Evolutionary conservation across 371 early-diverging fungal species (phyloP), one percentile per base, ranked within the genome.

Genomic region (Mortierella sp.): DNA sequence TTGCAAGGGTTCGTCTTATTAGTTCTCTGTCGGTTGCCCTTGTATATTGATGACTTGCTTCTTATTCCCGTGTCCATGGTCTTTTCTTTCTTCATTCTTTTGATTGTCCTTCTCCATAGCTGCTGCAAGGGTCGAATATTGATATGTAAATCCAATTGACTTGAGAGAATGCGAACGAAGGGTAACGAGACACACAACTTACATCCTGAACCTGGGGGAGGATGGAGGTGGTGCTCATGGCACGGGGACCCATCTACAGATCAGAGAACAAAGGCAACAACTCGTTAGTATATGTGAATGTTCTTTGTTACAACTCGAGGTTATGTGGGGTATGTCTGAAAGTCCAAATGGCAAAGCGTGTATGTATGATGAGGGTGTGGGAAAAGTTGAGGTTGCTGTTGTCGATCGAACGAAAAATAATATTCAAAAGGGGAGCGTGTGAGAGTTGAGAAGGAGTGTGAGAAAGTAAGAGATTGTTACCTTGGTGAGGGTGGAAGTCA

Each of bases 211-310:
- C 32, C 54, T 85, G 79, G 35, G 86, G 82, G 24, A 79, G 72
- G 71, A 72, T 71, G 76, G 86, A 77, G 68, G 74, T 46, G 58
- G 86, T 85, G 82, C 86, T 82, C 79, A 85, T 85, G 75, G 86
- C 82, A 79, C 86, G 86, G 46, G 86, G 82, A 76, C 75, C 86
- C 86, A 85, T 79, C 86, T 85, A 84, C 24, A 46, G 44, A 74
- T n/a, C 18, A 54, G 54, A 75, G 27, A 70, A 51, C 11, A n/a
- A 29, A 56, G 54, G 16, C 4, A 74, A 49, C 5, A 54, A 58
- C n/a, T 21, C 16, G 63, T 65, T 29, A 49, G 5, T 35, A 49
- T 35, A 38, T 63, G 35, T 27, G 49, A 46, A 27, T 12, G 16
- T 24, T 65, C 24, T 5, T 21, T 32, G 8, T 41, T 21, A 8